Percentiles rank a stretch among this genome's conserved stretches.
Evolutionary conservation across 176 grass and related monocot species (phyloP).

Genomic region (Juncus inflexus): DNA sequence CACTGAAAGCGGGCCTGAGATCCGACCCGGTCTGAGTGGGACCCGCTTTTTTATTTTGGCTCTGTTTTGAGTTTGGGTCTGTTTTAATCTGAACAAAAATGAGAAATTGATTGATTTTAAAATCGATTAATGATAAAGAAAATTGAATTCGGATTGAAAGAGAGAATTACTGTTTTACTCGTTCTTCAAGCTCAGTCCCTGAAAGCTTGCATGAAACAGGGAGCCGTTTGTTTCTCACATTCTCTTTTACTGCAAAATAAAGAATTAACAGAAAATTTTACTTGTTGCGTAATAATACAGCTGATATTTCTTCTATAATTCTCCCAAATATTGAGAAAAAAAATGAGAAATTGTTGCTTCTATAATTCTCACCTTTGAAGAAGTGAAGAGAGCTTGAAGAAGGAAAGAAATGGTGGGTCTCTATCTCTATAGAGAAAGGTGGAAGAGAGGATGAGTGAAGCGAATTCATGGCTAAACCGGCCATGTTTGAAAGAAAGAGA

Average conservation of each 20-base stretch:
- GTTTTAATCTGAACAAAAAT: not conserved
- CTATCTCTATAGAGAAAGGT: too few relatives aligned
- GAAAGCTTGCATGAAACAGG: slow-evolving; percentile 33
- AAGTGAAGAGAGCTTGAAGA: too few relatives aligned
- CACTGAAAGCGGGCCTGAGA: slow-evolving; percentile 49
- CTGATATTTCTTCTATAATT: too few relatives aligned
- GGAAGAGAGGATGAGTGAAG: too few relatives aligned
- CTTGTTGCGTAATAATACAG: too few relatives aligned
- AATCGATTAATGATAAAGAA: not conserved
- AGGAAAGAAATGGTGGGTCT: too few relatives aligned
- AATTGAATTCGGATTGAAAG: slow-evolving; percentile 13
- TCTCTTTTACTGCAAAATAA: slow-evolving; percentile 36
- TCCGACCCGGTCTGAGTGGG: slow-evolving; percentile 64
- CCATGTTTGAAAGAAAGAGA: too few relatives aligned
- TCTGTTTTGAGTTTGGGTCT: too few relatives aligned
- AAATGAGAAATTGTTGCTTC: too few relatives aligned
- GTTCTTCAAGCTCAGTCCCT: slow-evolving; percentile 37
- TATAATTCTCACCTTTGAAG: too few relatives aligned
- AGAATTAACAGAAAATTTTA: not conserved
- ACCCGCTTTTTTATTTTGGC: slow-evolving; percentile 54
- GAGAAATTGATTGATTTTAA: not conserved
- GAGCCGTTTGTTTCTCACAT: slow-evolving; percentile 24
- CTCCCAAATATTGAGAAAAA: too few relatives aligned
- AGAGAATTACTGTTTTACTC: slow-evolving; percentile 32
- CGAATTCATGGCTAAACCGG: too few relatives aligned